Percentiles rank a stretch among this genome's conserved stretches.
phyloP scores from a whole-genome alignment of 1,139 yeast species.

The Taiozyma onychis region DNA sequence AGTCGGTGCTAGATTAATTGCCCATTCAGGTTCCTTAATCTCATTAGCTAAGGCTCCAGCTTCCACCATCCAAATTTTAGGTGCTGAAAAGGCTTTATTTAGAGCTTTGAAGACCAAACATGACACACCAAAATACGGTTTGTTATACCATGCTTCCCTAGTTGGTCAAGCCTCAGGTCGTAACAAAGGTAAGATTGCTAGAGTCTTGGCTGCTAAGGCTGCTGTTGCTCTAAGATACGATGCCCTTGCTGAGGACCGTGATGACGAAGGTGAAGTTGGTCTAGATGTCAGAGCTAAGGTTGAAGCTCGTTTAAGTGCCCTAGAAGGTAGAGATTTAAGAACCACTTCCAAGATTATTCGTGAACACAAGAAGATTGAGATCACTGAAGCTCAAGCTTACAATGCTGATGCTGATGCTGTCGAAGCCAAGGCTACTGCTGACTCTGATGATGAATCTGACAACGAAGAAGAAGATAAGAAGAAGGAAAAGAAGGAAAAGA shows the following conservation, averaged over 20 bases:
- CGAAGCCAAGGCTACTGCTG: conserved; percentile 39
- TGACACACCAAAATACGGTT: conserved; percentile 98
- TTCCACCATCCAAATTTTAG: conserved; percentile 95
- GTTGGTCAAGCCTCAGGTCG: conserved; percentile 97
- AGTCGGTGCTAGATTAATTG: conserved; percentile 96
- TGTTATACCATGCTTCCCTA: conserved; percentile 92
- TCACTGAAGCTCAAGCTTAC: conserved; percentile 80
- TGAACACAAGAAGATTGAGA: conserved; percentile 78
- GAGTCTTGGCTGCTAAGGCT: conserved; percentile 98
- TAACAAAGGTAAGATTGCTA: conserved; percentile 98
- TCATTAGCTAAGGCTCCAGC: conserved; percentile 98
- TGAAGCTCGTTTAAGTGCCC: conserved; percentile 88
- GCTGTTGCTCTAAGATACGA: conserved; percentile 95
- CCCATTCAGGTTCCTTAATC: conserved; percentile 94
- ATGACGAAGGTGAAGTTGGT: conserved; percentile 92
- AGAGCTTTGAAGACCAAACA: conserved; percentile 98
- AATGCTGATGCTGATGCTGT: conserved; percentile 89
- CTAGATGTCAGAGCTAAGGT: conserved; percentile 88
- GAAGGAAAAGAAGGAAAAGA: conserved; percentile 40
- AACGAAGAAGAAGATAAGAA: conserved; percentile 34
- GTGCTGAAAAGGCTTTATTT: conserved; percentile 99
- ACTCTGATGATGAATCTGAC: conserved; percentile 43
- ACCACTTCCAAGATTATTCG: conserved; percentile 71
- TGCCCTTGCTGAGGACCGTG: conserved; percentile 95
- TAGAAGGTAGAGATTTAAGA: conserved; percentile 92